Evolutionary conservation across 1,284 basidiomycete genomes (phyloP).

Genomic region (Pseudozyma thailandica): DNA sequence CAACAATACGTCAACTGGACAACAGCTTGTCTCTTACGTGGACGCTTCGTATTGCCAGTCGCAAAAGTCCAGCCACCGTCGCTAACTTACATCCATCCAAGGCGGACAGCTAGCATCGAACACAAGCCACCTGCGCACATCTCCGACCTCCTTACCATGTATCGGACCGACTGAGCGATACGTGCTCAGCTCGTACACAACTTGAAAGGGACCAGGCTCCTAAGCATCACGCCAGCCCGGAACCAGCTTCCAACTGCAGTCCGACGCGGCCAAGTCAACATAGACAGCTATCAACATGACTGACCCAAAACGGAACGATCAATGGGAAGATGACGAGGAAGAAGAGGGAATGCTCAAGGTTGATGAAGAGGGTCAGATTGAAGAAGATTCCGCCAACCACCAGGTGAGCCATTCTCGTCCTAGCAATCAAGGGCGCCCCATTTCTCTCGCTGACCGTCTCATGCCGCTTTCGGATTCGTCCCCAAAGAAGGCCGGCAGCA

Average conservation of each 20-base stretch:
- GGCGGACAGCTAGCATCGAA: too few species aligned
- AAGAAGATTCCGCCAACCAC: slow-evolving; percentile 28
- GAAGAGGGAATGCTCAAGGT: slow-evolving; percentile 52
- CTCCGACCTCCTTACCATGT: not conserved
- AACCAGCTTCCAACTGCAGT: too few species aligned
- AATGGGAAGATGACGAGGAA: slow-evolving; percentile 34
- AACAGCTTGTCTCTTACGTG: too few species aligned
- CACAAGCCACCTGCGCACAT: too few species aligned
- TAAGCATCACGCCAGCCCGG: too few species aligned
- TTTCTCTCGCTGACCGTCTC: slow-evolving; percentile 39
- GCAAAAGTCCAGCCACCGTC: too few species aligned
- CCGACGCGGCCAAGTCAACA: slow-evolving; percentile 5
- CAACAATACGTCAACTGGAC: too few species aligned
- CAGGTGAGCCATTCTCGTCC: slow-evolving; percentile 43
- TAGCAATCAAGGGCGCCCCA: slow-evolving; percentile 9
- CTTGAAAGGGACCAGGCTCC: too few species aligned
- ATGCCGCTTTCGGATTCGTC: slow-evolving; percentile 24
- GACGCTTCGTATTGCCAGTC: too few species aligned
- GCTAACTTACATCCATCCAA: too few species aligned
- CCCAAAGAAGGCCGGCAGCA: slow-evolving; percentile 9
- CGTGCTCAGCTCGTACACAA: not conserved
- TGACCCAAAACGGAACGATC: not conserved
- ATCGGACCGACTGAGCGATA: not conserved
- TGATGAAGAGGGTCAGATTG: slow-evolving; percentile 51
- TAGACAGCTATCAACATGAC: slow-evolving; percentile 7